phyloP scores from a whole-genome alignment of 441 rosid species.

The Erodium trifolium region DNA sequence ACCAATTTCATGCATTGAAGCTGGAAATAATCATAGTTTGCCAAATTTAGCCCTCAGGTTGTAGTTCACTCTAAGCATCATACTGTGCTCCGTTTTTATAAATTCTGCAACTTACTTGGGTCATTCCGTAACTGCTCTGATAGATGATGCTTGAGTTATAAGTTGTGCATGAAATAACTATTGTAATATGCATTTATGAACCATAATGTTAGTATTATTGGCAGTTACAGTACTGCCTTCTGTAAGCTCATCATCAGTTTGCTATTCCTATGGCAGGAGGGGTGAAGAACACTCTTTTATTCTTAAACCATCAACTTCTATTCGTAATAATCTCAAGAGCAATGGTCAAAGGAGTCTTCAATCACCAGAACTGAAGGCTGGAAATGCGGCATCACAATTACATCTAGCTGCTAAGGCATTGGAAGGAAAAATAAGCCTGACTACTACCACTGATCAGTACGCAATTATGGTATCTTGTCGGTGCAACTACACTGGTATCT shows the following conservation, averaged over 20 bases:
- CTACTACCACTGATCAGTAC: conserved; percentile 47
- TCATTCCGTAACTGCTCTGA: neutral
- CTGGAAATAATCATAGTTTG: conserved; percentile 71
- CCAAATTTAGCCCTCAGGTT: conserved; percentile 95
- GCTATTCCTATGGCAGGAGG: conserved; percentile 48
- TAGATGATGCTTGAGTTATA: neutral
- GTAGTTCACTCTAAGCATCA: conserved; percentile 22
- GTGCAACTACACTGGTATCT: conserved; percentile 79
- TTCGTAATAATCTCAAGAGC: conserved; percentile 48
- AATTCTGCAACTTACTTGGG: neutral
- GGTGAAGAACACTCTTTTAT: conserved; percentile 98
- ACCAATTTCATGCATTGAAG: conserved; percentile 90
- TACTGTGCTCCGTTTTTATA: neutral
- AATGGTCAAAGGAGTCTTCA: conserved; percentile 41
- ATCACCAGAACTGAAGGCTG: conserved; percentile 11
- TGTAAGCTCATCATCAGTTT: neutral
- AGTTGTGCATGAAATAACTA: neutral
- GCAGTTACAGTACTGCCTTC: too few species aligned
- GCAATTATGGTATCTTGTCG: conserved; percentile 88
- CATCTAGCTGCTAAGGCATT: conserved; percentile 37
- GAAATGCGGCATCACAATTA: conserved; percentile 31
- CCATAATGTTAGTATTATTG: too few species aligned
- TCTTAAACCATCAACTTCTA: conserved; percentile 64
- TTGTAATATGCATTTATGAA: too few species aligned
- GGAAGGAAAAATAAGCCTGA: conserved; percentile 39